These are phyloP conservation scores for Parafenestella ontariensis DNA, from an alignment of 2,329 filamentous ascomycete species.

Conservation along the genomic window DNA sequence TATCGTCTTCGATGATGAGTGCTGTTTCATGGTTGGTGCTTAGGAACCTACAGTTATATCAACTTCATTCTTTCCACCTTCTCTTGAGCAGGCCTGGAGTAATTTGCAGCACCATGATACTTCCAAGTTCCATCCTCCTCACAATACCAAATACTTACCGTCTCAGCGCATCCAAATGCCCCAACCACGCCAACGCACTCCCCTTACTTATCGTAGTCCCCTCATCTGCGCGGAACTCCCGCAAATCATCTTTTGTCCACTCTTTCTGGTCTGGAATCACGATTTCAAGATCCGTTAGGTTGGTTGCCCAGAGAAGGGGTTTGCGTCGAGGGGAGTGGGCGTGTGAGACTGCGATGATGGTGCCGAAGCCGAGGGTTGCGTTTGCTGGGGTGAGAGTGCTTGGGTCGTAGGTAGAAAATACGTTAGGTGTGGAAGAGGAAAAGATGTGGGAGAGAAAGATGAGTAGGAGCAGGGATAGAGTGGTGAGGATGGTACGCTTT, in stretches of 20 bases:
- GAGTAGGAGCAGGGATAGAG: background rate
- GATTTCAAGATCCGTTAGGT: conserved; percentile 49
- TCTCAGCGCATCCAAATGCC: conserved; percentile 48
- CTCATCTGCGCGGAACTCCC: conserved; percentile 30
- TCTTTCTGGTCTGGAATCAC: conserved; percentile 47
- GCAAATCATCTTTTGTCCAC: conserved; percentile 48
- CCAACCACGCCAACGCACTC: conserved; percentile 51
- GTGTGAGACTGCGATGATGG: conserved; percentile 49
- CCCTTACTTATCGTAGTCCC: conserved; percentile 43
- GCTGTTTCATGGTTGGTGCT: conserved; percentile 30
- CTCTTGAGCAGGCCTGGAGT: too few relatives aligned
- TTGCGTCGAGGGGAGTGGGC: conserved; percentile 42
- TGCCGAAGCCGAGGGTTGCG: conserved; percentile 40
- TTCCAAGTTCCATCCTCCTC: too few relatives aligned
- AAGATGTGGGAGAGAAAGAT: background rate
- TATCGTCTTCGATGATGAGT: conserved; percentile 39
- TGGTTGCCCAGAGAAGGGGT: conserved; percentile 46
- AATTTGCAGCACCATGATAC: too few relatives aligned
- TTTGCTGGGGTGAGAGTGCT: conserved; percentile 10
- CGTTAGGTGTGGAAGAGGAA: background rate
- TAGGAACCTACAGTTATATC: conserved; percentile 13
- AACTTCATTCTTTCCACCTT: too few relatives aligned
- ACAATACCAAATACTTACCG: conserved; percentile 24
- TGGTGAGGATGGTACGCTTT: background rate
- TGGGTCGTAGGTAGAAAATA: background rate